A percentile compares a stretch with the other conserved stretches of the same genome.
phyloP scores from a whole-genome alignment of 352 stramenopile species.

The Globisporangium mamillatum region DNA sequence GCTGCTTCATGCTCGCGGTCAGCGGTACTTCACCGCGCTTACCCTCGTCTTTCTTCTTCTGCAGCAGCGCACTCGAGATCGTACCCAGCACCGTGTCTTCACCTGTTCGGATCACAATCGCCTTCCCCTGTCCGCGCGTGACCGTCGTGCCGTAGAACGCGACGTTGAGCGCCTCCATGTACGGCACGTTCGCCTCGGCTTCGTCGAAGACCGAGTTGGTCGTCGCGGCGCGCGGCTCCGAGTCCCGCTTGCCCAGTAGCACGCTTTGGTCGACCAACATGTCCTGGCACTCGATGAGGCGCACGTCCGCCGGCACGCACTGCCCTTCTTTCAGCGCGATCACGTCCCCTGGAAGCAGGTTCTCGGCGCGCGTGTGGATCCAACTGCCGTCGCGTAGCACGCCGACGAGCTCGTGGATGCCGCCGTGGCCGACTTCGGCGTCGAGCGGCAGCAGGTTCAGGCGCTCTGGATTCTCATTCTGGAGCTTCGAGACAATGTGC shows the following conservation, averaged over 20 bases:
- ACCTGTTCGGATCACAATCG: conserved; percentile 46
- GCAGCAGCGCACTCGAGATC: conserved; percentile 35
- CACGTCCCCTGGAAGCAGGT: conserved; percentile 43
- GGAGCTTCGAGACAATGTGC: conserved; percentile 24
- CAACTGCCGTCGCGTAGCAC: conserved; percentile 50
- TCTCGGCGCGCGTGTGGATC: conserved; percentile 58
- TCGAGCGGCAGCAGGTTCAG: conserved; percentile 52
- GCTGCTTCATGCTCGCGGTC: conserved; percentile 38
- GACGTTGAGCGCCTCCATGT: conserved; percentile 51
- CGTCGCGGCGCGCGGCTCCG: conserved; percentile 25
- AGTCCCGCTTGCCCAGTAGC: conserved; percentile 24
- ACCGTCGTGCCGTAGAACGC: conserved; percentile 53
- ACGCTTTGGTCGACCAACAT: conserved; percentile 46
- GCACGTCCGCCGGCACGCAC: conserved; percentile 51
- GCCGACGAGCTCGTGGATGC: conserved; percentile 54
- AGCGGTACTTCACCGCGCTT: conserved; percentile 31
- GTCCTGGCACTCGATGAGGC: conserved; percentile 44
- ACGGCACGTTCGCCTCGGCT: conserved; percentile 29
- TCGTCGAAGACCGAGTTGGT: conserved; percentile 49
- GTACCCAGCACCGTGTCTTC: conserved; percentile 42
- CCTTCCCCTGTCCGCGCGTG: conserved; percentile 36
- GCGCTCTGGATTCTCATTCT: conserved; percentile 22
- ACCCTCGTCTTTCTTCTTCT: conserved; percentile 19
- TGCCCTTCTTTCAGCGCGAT: conserved; percentile 48
- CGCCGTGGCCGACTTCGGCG: conserved; percentile 37